A percentile compares a stretch with the other conserved stretches of the same genome.
These are phyloP conservation scores for Acacia pycnantha DNA, from an alignment of 331 rosid genomes.

Conservation along the genomic window DNA sequence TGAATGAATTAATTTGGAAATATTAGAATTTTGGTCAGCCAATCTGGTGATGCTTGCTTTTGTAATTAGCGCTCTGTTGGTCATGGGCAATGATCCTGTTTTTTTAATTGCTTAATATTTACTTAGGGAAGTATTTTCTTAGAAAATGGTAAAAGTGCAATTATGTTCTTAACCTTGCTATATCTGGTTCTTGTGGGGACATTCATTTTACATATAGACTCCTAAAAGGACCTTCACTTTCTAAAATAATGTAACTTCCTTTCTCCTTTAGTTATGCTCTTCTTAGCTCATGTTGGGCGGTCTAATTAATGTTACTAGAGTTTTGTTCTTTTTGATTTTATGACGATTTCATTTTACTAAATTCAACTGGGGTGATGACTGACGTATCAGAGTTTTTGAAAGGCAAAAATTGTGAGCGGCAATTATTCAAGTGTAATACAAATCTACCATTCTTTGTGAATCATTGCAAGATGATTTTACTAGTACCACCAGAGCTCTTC, in stretches of 20 bases:
- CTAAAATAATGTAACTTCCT: background rate
- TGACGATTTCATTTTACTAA: conserved; percentile 7
- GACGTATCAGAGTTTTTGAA: background rate
- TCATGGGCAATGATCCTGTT: background rate
- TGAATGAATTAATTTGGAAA: background rate
- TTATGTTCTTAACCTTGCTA: background rate
- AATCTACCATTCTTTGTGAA: background rate
- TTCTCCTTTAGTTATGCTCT: background rate
- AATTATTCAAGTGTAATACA: background rate
- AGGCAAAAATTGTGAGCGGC: background rate
- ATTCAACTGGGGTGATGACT: background rate
- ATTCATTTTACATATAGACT: background rate
- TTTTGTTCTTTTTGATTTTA: conserved; percentile 16
- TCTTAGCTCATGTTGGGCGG: background rate
- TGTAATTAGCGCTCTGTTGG: background rate
- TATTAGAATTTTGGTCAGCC: background rate
- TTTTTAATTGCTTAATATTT: background rate
- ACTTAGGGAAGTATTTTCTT: background rate
- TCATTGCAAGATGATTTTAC: conserved; percentile 7
- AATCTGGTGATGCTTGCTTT: background rate
- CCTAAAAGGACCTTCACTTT: background rate
- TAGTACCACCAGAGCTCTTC: background rate
- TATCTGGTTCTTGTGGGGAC: background rate
- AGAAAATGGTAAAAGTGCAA: background rate
- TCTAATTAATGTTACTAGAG: background rate